Evolutionary conservation across 2,329 filamentous ascomycete species (phyloP).

Genomic region (Lecanosticta acicola): DNA sequence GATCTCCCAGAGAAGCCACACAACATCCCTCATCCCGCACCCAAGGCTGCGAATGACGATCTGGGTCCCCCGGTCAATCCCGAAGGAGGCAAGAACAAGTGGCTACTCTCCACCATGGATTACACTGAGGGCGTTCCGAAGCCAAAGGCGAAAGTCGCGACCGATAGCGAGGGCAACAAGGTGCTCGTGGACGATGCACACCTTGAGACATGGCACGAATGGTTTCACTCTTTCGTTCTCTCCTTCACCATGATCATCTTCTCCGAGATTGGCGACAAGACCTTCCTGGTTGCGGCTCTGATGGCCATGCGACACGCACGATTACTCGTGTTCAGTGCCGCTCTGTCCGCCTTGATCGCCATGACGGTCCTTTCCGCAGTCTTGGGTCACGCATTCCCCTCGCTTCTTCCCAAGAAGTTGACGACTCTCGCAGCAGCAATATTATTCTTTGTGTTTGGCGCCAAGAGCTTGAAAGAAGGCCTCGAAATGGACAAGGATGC

Average conservation of each 20-base stretch:
- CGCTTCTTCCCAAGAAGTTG: slow-evolving; percentile 81
- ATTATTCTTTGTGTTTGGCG: slow-evolving; percentile 85
- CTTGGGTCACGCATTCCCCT: slow-evolving; percentile 84
- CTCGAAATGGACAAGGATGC: slow-evolving; percentile 83
- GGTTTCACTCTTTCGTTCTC: slow-evolving; percentile 77
- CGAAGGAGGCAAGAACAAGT: slow-evolving; percentile 18
- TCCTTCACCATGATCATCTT: slow-evolving; percentile 97
- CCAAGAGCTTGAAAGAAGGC: slow-evolving; percentile 77
- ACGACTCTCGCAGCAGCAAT: slow-evolving; percentile 81
- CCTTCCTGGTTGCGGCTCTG: slow-evolving; percentile 89
- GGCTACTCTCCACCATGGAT: slow-evolving; percentile 36
- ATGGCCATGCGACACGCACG: slow-evolving; percentile 99
- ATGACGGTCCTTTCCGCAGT: slow-evolving; percentile 96
- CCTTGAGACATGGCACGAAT: slow-evolving; percentile 28
- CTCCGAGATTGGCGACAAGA: slow-evolving; percentile 97
- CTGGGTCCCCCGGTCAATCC: slow-evolving; percentile 22
- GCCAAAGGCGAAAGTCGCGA: slow-evolving; percentile 29
- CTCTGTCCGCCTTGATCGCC: slow-evolving; percentile 77
- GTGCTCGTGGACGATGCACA: slow-evolving; percentile 13
- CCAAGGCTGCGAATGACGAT: slow-evolving; percentile 34
- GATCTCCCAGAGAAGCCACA: slow-evolving; percentile 74
- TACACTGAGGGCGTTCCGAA: slow-evolving; percentile 33
- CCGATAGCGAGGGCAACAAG: slow-evolving; percentile 8
- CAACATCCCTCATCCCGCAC: slow-evolving; percentile 66
- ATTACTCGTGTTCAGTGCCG: slow-evolving; percentile 86